Evolutionary conservation across 2,329 filamentous ascomycete genomes (phyloP).

Genomic region (Penicillium sp.): DNA sequence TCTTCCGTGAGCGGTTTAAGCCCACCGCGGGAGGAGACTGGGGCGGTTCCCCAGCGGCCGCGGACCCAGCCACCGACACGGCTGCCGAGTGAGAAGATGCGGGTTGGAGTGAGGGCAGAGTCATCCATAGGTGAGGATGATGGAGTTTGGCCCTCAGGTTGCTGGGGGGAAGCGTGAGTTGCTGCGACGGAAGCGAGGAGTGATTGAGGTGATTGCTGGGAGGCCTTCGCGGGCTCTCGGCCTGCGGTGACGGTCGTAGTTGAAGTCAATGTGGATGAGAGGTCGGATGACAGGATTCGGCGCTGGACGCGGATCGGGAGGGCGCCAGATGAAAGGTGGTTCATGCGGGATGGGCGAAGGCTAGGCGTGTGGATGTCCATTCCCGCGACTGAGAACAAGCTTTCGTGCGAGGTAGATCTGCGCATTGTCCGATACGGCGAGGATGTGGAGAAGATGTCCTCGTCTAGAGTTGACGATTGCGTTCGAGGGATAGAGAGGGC

Average conservation of each 20-base stretch:
- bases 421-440: slow-evolving; percentile 56
- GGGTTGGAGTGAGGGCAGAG: slow-evolving; percentile 26
- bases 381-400: slow-evolving; percentile 82
- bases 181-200: slow-evolving; percentile 45
- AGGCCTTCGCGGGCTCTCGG: slow-evolving; percentile 30
- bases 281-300: slow-evolving; percentile 51
- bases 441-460: slow-evolving; percentile 32
- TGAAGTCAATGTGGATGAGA: slow-evolving; percentile 46
- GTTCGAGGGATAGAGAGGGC: slow-evolving; percentile 19
- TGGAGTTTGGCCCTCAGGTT: slow-evolving; percentile 31
- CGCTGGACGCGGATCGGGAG: slow-evolving; percentile 47
- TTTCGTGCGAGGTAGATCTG: slow-evolving; percentile 79
- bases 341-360: slow-evolving; percentile 75
- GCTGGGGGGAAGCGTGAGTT: slow-evolving; percentile 19
- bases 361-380: slow-evolving; percentile 88
- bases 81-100: slow-evolving; percentile 50
- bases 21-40: slow-evolving; percentile 31
- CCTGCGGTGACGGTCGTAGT: slow-evolving; percentile 42
- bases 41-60: slow-evolving; percentile 65
- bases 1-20: slow-evolving; percentile 16
- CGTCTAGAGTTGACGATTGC: slow-evolving; percentile 22
- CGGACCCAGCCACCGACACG: slow-evolving; percentile 70
- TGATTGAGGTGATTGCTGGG: slow-evolving; percentile 35
- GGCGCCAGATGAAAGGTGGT: slow-evolving; percentile 56
- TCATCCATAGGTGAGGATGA: slow-evolving; percentile 29